phyloP scores from a whole-genome alignment of 306 rosid species.

The Adenanthera pavonina region DNA sequence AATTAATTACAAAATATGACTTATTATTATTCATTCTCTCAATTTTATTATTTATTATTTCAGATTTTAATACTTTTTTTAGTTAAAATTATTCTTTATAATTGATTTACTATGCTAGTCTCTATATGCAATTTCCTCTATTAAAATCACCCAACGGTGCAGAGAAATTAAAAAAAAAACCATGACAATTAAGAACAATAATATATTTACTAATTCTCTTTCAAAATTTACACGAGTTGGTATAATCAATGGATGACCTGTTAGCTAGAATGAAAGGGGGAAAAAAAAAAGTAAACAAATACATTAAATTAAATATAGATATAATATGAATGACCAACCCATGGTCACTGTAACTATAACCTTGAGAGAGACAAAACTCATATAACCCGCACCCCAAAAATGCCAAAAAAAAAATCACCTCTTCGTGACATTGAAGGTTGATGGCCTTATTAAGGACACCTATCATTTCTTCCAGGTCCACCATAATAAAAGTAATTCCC shows the following conservation, averaged over 20 bases:
- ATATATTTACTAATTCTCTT: constrained; percentile 66
- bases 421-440: background rate
- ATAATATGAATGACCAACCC: constrained; percentile 52
- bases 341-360: constrained; percentile 55
- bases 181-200: constrained; percentile 36
- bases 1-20: no score
- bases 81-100: no score
- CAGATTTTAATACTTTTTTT: no score
- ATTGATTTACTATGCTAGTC: no score
- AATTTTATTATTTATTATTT: no score
- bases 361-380: constrained; percentile 52
- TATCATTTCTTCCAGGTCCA: constrained; percentile 93
- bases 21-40: no score
- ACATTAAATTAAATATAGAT: constrained; percentile 45
- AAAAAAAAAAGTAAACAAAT: constrained; percentile 39
- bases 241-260: constrained; percentile 61
- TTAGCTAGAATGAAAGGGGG: constrained; percentile 48
- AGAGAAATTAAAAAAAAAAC: background rate
- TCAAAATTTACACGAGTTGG: constrained; percentile 67
- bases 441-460: constrained; percentile 68
- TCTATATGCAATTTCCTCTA: no score
- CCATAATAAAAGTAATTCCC: constrained; percentile 96
- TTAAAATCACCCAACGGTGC: background rate
- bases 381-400: constrained; percentile 66
- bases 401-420: constrained; percentile 22